Percentiles rank a stretch among this genome's conserved stretches.
Evolutionary conservation across 768 basidiomycete species (phyloP).

Genomic region (Trametes cubensis): DNA sequence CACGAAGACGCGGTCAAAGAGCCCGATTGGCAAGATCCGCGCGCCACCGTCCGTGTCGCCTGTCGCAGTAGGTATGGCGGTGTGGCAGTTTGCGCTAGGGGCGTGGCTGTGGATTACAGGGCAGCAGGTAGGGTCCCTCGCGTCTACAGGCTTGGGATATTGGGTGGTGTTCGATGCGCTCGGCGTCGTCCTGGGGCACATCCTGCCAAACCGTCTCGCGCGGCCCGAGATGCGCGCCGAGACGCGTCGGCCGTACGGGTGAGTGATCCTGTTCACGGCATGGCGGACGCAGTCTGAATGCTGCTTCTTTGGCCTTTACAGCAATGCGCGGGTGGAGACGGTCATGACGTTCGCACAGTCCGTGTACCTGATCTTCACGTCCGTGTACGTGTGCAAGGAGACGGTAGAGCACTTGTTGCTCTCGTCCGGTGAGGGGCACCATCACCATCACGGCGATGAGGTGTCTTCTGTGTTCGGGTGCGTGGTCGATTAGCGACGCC

Average conservation of each 20-base stretch:
- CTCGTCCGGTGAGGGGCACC: constrained; percentile 64
- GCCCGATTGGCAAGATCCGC: constrained; percentile 24
- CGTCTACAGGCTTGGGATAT: constrained; percentile 91
- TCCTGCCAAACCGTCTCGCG: constrained; percentile 50
- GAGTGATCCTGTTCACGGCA: constrained; percentile 41
- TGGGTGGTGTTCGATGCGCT: constrained; percentile 95
- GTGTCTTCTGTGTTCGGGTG: constrained; percentile 44
- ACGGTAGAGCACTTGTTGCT: constrained; percentile 90
- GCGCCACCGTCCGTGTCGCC: constrained; percentile 24
- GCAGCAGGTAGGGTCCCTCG: constrained; percentile 84
- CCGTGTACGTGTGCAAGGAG: constrained; percentile 97
- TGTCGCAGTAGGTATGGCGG: constrained; percentile 18
- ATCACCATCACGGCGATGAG: constrained; percentile 70
- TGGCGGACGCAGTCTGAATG: not conserved
- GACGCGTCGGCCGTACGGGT: constrained; percentile 61
- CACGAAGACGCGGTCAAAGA: constrained; percentile 18
- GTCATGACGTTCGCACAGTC: constrained; percentile 84
- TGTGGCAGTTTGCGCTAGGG: constrained; percentile 59
- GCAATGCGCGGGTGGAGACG: constrained; percentile 68
- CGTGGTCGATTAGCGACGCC: constrained; percentile 23
- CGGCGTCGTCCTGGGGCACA: constrained; percentile 62
- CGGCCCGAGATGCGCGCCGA: constrained; percentile 34
- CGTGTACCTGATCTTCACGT: constrained; percentile 92
- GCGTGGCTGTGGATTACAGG: constrained; percentile 86
- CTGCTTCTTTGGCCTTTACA: constrained; percentile 30